Evolutionary conservation across 441 rosid genomes (phyloP).

Genomic region (Erodium texanum): DNA sequence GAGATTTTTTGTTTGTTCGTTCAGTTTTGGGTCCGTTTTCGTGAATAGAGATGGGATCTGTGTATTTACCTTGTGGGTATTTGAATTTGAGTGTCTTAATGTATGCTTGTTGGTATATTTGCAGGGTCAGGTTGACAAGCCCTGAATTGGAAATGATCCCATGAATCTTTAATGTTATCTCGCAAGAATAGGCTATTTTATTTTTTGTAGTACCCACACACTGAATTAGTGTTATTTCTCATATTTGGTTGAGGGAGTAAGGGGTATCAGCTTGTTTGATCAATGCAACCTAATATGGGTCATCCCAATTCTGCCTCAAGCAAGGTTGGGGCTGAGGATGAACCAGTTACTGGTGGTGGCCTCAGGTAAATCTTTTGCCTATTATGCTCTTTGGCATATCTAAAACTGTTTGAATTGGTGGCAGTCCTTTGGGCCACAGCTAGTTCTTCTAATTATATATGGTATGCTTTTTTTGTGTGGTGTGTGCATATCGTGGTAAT

Average conservation of each 20-base stretch:
- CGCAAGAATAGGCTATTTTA: no score
- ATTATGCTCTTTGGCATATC: not conserved
- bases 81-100: not conserved
- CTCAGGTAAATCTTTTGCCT: constrained; percentile 6
- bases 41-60: not conserved
- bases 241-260: not conserved
- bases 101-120: not conserved
- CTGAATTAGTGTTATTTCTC: not conserved
- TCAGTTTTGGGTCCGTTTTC: not conserved
- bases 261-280: not conserved
- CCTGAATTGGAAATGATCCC: not conserved
- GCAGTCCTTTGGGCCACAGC: no score
- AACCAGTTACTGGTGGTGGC: constrained; percentile 8
- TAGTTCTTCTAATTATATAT: no score
- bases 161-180: not conserved
- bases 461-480: no score
- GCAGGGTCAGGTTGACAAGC: not conserved
- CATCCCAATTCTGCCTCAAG: constrained; percentile 7
- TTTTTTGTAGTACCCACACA: no score
- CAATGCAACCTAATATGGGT: not conserved
- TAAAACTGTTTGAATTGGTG: not conserved
- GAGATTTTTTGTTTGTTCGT: not conserved
- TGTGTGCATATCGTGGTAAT: no score
- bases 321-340: constrained; percentile 10
- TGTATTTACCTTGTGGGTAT: not conserved